Conservation (phyloP, 345 rosid genomes). For the Populus simonii region DNA sequence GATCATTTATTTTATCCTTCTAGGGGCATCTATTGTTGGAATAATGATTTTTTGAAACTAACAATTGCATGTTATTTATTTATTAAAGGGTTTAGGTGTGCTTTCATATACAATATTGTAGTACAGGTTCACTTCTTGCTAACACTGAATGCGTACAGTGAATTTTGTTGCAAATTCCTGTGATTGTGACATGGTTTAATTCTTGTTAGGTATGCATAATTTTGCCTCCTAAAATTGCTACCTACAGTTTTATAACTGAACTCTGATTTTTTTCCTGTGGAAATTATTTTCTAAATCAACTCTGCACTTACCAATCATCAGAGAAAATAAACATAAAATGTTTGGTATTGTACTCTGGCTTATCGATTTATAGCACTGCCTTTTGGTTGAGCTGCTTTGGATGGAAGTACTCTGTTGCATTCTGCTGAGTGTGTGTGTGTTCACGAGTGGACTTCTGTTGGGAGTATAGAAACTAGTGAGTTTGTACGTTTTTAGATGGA, state of each 20-base stretch:
- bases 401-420: neutral
- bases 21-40: neutral
- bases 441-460: too few relatives aligned
- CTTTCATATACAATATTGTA: neutral
- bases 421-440: too few relatives aligned
- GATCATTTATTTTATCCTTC: neutral
- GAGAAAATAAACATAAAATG: neutral
- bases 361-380: neutral
- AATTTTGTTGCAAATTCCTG: neutral
- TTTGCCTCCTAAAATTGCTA: neutral
- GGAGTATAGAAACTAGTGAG: too few relatives aligned
- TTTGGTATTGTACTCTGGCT: neutral
- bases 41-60: neutral
- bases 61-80: neutral
- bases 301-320: neutral
- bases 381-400: neutral
- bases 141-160: neutral
- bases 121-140: neutral
- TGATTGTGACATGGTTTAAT: neutral
- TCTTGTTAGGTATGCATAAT: neutral
- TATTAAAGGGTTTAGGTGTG: neutral
- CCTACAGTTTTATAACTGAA: neutral
- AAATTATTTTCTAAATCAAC: neutral
- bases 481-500: neutral
- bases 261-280: neutral